phyloP scores from a whole-genome alignment of 2,329 filamentous ascomycete species.

The Talaromyces sp. region DNA sequence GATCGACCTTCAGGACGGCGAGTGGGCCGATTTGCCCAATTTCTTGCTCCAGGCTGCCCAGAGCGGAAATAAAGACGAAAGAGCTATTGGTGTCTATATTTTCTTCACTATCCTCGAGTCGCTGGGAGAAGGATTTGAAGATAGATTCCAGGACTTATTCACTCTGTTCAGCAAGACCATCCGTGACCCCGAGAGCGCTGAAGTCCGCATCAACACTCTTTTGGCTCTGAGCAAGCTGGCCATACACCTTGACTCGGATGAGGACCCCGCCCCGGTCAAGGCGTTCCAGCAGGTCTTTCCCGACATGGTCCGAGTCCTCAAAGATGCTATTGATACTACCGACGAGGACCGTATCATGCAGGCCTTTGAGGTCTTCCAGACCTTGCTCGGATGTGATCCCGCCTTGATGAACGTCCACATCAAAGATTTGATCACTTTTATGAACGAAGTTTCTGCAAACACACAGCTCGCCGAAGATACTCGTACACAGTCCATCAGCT shows the following conservation, averaged over 20 bases:
- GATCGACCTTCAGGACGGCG: slow-evolving; percentile 78
- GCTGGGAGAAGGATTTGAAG: slow-evolving; percentile 76
- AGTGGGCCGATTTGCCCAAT: slow-evolving; percentile 78
- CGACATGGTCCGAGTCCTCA: slow-evolving; percentile 82
- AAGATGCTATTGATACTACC: slow-evolving; percentile 71
- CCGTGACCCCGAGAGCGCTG: slow-evolving; percentile 80
- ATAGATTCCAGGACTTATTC: slow-evolving; percentile 76
- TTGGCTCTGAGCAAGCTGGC: slow-evolving; percentile 83
- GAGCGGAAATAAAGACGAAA: slow-evolving; percentile 69
- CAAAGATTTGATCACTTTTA: slow-evolving; percentile 85
- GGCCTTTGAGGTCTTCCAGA: slow-evolving; percentile 95
- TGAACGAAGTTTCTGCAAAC: slow-evolving; percentile 81
- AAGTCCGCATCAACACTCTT: slow-evolving; percentile 93
- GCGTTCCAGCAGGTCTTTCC: slow-evolving; percentile 78
- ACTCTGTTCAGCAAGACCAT: slow-evolving; percentile 82
- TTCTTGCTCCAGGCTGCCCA: slow-evolving; percentile 75
- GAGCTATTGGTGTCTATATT: slow-evolving; percentile 89
- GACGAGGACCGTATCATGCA: slow-evolving; percentile 88
- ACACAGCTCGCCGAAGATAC: slow-evolving; percentile 76
- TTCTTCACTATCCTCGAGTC: slow-evolving; percentile 88
- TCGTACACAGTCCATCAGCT: slow-evolving; percentile 83
- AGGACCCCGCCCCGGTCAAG: slow-evolving; percentile 69
- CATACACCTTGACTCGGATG: slow-evolving; percentile 81
- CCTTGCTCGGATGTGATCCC: slow-evolving; percentile 83
- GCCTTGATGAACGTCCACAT: slow-evolving; percentile 80